Evolutionary conservation across 306 rosid species (phyloP).

Genomic region (Cucumis hystrix): DNA sequence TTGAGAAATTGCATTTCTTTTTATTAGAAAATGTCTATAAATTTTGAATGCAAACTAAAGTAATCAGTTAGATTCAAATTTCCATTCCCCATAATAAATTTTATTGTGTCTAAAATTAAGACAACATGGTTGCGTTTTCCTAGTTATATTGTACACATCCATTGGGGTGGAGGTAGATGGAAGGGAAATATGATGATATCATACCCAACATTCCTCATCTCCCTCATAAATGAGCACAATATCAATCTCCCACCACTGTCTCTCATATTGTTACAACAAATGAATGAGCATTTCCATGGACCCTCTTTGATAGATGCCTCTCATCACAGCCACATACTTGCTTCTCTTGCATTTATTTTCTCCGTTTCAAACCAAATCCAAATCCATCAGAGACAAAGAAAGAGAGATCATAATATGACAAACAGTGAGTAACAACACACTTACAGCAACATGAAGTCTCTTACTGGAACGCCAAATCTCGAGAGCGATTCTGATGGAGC

Average conservation of each 20-base stretch:
- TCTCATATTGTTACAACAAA: background rate
- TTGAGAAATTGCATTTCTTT: too few species aligned
- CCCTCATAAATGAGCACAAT: slow-evolving; percentile 4
- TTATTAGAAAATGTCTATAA: too few species aligned
- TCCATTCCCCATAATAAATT: too few species aligned
- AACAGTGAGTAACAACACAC: background rate
- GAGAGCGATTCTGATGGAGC: slow-evolving; percentile 17
- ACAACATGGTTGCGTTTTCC: background rate
- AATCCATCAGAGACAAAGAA: background rate
- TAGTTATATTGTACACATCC: background rate
- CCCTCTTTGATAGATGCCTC: slow-evolving; percentile 12
- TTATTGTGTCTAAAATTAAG: too few species aligned
- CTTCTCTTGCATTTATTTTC: slow-evolving; percentile 47
- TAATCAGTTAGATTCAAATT: too few species aligned
- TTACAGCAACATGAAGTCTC: slow-evolving; percentile 27
- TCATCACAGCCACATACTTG: slow-evolving; percentile 50
- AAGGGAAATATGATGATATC: background rate
- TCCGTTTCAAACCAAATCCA: background rate
- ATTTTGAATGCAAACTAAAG: too few species aligned
- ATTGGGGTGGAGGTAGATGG: background rate
- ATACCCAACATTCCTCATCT: slow-evolving; percentile 10
- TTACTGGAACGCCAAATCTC: slow-evolving; percentile 20
- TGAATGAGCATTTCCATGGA: slow-evolving; percentile 2
- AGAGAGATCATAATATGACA: background rate
- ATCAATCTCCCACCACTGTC: slow-evolving; percentile 6